These are phyloP conservation scores for Russula earlei DNA, from an alignment of 768 basidiomycete genomes.

Conservation along the genomic window DNA sequence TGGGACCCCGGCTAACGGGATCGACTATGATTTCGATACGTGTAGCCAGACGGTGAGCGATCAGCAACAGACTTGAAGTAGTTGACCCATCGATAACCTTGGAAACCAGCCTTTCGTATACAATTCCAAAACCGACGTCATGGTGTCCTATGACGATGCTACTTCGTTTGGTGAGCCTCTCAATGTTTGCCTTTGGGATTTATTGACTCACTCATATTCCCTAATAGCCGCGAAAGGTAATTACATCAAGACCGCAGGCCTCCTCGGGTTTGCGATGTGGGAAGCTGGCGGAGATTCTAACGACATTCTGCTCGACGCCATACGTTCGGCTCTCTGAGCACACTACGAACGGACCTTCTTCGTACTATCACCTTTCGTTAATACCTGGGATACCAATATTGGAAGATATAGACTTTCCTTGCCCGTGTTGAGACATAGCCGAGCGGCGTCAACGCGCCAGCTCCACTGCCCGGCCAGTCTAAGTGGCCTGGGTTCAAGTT, in stretches of 20 bases:
- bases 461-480: too few species aligned
- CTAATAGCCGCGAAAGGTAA: constrained; percentile 32
- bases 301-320: constrained; percentile 27
- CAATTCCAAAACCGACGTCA: constrained; percentile 22
- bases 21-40: constrained; percentile 35
- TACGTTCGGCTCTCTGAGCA: too few species aligned
- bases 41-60: constrained; percentile 28
- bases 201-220: background rate
- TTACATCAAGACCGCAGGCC: constrained; percentile 28
- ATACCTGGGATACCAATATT: too few species aligned
- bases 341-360: too few species aligned
- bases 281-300: constrained; percentile 35
- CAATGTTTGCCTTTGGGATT: background rate
- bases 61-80: background rate
- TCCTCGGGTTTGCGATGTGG: constrained; percentile 37
- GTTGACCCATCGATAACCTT: background rate
- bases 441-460: too few species aligned
- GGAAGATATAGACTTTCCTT: too few species aligned
- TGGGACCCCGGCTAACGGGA: constrained; percentile 36
- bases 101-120: constrained; percentile 27
- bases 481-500: too few species aligned
- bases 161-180: constrained; percentile 23
- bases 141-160: constrained; percentile 30
- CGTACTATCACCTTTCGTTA: too few species aligned
- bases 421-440: too few species aligned